phyloP scores from a whole-genome alignment of 2,329 filamentous ascomycete species.

The Aspergillus bombycis region DNA sequence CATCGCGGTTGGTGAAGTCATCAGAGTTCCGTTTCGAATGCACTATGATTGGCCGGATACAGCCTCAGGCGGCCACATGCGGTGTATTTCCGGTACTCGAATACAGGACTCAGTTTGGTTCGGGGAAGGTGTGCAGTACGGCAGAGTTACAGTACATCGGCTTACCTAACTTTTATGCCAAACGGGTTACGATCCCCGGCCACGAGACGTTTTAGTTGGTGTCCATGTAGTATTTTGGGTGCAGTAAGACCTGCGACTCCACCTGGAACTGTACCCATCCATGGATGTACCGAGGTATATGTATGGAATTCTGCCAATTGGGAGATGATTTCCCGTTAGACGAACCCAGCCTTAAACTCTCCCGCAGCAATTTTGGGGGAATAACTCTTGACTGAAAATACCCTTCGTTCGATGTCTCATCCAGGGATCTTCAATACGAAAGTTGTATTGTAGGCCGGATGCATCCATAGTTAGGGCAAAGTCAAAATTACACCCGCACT shows the following conservation, averaged over 20 bases:
- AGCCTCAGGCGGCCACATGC: not conserved
- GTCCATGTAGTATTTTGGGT: not conserved
- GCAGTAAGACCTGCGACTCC: not conserved
- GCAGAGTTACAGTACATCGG: not conserved
- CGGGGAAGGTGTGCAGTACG: not conserved
- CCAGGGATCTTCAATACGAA: not conserved
- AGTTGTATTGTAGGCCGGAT: not conserved
- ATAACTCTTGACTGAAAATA: not conserved
- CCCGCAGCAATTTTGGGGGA: not conserved
- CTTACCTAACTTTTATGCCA: not conserved
- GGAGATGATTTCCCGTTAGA: not conserved
- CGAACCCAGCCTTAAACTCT: not conserved
- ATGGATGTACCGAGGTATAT: not conserved
- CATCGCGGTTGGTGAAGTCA: slow-evolving; percentile 25
- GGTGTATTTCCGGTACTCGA: not conserved
- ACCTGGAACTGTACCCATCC: not conserved
- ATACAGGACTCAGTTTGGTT: not conserved
- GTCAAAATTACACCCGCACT: not conserved
- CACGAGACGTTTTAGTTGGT: not conserved
- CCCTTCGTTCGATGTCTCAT: not conserved
- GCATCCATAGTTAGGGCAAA: not conserved
- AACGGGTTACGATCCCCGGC: not conserved
- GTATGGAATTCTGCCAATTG: not conserved
- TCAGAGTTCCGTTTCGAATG: slow-evolving; percentile 9
- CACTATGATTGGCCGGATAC: slow-evolving; percentile 18